Conservation (phyloP, 2,329 filamentous ascomycete genomes). For the Ceratocystis harringtonii region DNA sequence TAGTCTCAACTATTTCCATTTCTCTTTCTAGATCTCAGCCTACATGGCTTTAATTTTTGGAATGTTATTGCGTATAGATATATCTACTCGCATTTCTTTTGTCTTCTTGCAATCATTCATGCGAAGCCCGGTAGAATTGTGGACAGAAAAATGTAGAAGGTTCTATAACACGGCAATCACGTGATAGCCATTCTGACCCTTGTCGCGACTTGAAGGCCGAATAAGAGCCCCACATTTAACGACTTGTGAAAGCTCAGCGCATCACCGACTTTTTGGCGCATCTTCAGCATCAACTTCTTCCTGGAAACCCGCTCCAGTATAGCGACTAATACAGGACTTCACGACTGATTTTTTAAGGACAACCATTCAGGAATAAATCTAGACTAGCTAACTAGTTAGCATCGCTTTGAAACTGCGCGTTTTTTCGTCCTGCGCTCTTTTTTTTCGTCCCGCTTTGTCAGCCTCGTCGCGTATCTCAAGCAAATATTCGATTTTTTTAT, state of each 20-base stretch:
- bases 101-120: no score
- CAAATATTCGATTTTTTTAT: slow-evolving; percentile 4
- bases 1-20: no score
- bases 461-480: slow-evolving; percentile 11
- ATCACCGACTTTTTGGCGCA: not conserved
- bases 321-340: not conserved
- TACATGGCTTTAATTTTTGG: no score
- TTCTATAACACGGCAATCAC: not conserved
- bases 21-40: no score
- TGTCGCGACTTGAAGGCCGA: not conserved
- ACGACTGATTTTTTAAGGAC: not conserved
- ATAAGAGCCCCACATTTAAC: not conserved
- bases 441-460: not conserved
- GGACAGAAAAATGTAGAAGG: no score
- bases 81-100: no score
- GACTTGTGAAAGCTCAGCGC: not conserved
- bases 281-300: not conserved
- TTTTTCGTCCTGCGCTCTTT: not conserved
- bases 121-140: no score
- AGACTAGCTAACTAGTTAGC: not conserved
- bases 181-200: not conserved
- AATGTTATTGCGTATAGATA: no score
- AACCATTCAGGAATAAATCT: not conserved
- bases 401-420: not conserved
- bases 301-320: not conserved